Conservation (phyloP, 768 basidiomycete species). For the Suillus bovinus region DNA sequence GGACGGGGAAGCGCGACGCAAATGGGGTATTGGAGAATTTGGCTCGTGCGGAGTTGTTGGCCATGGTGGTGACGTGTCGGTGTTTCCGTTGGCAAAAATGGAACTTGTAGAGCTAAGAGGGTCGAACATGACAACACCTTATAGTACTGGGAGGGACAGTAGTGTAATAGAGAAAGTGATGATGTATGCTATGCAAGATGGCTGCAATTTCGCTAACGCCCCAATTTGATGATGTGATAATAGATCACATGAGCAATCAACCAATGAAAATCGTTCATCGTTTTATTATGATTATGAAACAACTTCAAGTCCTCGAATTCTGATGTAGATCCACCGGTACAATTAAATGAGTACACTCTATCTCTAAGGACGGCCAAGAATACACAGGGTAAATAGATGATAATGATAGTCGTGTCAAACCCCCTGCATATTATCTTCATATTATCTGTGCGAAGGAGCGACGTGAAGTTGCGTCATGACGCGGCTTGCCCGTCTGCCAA, state of each 20-base stretch:
- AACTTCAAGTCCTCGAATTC: background rate
- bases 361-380: background rate
- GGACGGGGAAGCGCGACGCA: slow-evolving; percentile 61
- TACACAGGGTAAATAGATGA: slow-evolving; percentile 4
- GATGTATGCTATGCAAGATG: background rate
- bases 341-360: background rate
- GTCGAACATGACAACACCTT: slow-evolving; percentile 58
- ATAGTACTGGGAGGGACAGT: background rate
- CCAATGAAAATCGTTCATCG: too few relatives aligned
- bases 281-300: background rate
- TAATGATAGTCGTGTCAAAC: background rate
- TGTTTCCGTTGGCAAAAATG: slow-evolving; percentile 52
- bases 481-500: background rate
- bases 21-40: slow-evolving; percentile 69
- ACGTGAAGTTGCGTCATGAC: background rate
- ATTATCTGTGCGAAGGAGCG: background rate
- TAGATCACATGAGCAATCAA: slow-evolving; percentile 7
- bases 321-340: background rate
- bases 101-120: slow-evolving; percentile 61
- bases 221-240: background rate
- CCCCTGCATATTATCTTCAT: background rate
- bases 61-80: slow-evolving; percentile 62
- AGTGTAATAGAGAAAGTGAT: background rate
- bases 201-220: background rate
- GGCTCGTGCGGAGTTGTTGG: slow-evolving; percentile 78